Base-by-base conservation (phyloP, 257 asterid genomes). In the Leptodermis oblonga region DNA sequence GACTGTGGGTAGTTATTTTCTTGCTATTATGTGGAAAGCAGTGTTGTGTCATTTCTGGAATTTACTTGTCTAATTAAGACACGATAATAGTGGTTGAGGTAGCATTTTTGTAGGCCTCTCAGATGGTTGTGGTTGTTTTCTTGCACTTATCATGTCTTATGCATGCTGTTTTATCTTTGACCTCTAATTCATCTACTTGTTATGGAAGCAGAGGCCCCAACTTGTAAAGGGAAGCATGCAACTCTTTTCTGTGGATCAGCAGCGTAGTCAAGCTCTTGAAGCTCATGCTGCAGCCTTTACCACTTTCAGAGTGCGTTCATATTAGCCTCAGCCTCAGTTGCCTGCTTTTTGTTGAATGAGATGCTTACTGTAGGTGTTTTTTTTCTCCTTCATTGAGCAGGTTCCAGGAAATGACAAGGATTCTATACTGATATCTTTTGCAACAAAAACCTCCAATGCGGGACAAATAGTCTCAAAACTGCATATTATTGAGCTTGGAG, bases 271-370 rank as follows among this genome's bases (percentile, higher is more conserved):
- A 82, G 95, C 97, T 73, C 97, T 93, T 65, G 97, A 93, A 84
- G 97, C 97, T 74, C 99, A 93, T 83, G 95, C 99, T 80, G 95
- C 99, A 58, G 81, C 97, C 69, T 93, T 93, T 86, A 95, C 97
- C 70, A 72, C 97, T 67, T 82, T 88, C 73, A 86, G 90, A 77
- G 99, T 92, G 83, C 22, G 9, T 69, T 78, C 31, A 37, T 74
- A 7, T 11, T 67, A 68, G 51, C 73, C 68, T 62, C 63, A 56
- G 67, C 41, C 72, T 64, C 61, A 65, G 48, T 70, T 65, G 37
- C 51, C 53, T 55, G 62, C 49, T n/a, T 63, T 67, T 26, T 28
- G 23, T 49, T 58, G 45, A 59, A 22, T 15, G 7, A 30, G 55
- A 34, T 51, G 20, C 33, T 76, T 78, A 43, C 58, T 71, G 63